Evolutionary conservation across 2,329 filamentous ascomycete genomes (phyloP), one percentile per base, ranked within the genome.

Genomic region (Rhinocladiella similis): DNA sequence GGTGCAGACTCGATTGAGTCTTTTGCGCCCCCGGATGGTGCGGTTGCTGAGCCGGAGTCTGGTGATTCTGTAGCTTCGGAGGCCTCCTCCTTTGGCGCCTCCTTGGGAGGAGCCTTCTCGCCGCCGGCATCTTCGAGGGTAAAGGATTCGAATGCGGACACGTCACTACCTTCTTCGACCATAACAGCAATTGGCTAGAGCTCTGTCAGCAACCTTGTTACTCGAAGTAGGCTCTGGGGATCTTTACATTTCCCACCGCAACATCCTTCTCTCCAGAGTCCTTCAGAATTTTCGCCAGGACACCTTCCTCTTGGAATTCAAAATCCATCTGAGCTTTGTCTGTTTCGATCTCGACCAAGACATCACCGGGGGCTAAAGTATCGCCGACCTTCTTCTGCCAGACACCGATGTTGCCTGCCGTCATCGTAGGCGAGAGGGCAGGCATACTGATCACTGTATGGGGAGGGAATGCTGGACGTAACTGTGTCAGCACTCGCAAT

Each of bases 261-360:
- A 99, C 80, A 73, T 99, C 94, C 82, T 97, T 99, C 76, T 88
- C 88, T 65, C 95, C 95, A 59, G 88, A 87, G 45, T 96, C 89
- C 80, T 91, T 94, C 70, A 99, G 81, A 63, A 97, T 83, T 83
- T 96, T 96, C 69, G 94, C 93, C 66, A 99, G 83, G 59, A 96
- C 84, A 80, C 93, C 94, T 73, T 97, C 94, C 71, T 99, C 94
- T 78, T 99, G 94, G 78, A 96, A 97, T 78, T 99, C 94, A 74
- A 99, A 97, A 81, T 99, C 94, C 94, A 99, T 99, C 81, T 97
- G 94, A 64, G 94, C 94, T 84, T 99, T 99, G 79, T 99, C 94
- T 68, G 94, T 99, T 84, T 99, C 94, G 70, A 97, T 96, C 82
- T 96, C 92, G 66, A 96, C 92, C 67, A 99, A 80, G 46, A 99